phyloP scores from a whole-genome alignment of 2,329 filamentous ascomycete species.

The Fusarium musae region DNA sequence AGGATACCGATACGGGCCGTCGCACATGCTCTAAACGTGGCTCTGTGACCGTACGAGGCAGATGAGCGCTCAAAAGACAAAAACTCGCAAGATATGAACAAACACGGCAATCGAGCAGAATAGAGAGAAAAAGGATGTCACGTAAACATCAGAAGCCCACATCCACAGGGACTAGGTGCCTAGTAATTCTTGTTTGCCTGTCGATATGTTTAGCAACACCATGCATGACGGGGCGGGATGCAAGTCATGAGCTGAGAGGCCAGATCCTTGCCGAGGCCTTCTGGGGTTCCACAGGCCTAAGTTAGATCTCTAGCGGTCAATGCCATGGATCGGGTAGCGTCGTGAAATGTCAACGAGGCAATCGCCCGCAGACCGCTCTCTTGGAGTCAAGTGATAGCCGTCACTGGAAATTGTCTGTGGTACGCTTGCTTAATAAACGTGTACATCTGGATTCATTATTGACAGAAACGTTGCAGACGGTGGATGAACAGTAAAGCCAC shows the following conservation, averaged over 20 bases:
- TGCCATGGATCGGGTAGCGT: constrained; percentile 13
- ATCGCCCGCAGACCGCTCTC: constrained; percentile 36
- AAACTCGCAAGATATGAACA: not conserved
- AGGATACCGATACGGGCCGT: constrained; percentile 13
- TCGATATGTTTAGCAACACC: constrained; percentile 40
- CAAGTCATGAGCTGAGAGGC: constrained; percentile 28
- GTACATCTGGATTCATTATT: constrained; percentile 1
- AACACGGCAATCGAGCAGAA: constrained; percentile 2
- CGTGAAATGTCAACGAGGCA: constrained; percentile 20
- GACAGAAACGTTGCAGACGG: constrained; percentile 18
- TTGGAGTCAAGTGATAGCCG: not conserved
- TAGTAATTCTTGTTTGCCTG: not conserved
- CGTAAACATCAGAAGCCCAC: constrained; percentile 5
- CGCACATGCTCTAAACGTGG: constrained; percentile 9
- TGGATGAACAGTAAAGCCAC: not conserved
- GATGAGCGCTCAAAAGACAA: not conserved
- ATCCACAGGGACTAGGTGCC: not conserved
- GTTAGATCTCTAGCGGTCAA: constrained; percentile 33
- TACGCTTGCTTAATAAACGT: not conserved
- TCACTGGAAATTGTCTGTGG: constrained; percentile 5
- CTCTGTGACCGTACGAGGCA: constrained; percentile 6
- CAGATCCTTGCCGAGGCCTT: constrained; percentile 33
- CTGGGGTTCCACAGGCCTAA: constrained; percentile 6
- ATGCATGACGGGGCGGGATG: constrained; percentile 15
- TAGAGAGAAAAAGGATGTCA: constrained; percentile 11